phyloP scores from a whole-genome alignment of 257 asterid genomes.

The Mentha longifolia region DNA sequence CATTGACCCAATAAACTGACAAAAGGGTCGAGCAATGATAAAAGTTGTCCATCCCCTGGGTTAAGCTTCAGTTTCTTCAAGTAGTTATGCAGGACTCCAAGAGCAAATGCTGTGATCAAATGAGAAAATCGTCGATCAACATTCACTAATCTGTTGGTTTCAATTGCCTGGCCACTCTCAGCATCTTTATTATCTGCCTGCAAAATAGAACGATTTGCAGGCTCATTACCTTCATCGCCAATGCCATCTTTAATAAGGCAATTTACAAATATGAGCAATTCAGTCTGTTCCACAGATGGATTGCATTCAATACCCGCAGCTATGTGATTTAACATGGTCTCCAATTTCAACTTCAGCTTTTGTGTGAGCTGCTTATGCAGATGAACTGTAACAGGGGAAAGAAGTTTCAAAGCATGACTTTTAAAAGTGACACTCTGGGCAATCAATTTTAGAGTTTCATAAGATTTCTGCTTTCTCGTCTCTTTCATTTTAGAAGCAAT shows the following conservation, averaged over 20 bases:
- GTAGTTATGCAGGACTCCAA: slow-evolving; percentile 72
- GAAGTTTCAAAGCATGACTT: slow-evolving; percentile 72
- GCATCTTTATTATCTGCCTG: slow-evolving; percentile 39
- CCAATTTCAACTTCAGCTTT: slow-evolving; percentile 72
- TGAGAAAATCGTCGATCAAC: slow-evolving; percentile 68
- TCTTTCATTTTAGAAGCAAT: slow-evolving; percentile 97
- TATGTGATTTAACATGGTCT: slow-evolving; percentile 75
- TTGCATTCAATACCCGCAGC: slow-evolving; percentile 81
- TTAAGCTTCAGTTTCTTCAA: slow-evolving; percentile 64
- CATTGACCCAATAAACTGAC: slow-evolving; percentile 67
- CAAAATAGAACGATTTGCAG: slow-evolving; percentile 32
- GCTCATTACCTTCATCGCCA: slow-evolving; percentile 46
- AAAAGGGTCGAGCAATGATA: slow-evolving; percentile 77
- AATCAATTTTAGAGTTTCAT: slow-evolving; percentile 81
- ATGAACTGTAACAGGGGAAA: slow-evolving; percentile 67
- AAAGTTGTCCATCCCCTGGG: slow-evolving; percentile 49
- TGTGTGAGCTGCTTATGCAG: slow-evolving; percentile 73
- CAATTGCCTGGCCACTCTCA: slow-evolving; percentile 32
- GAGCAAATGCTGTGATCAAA: slow-evolving; percentile 74
- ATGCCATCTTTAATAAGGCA: slow-evolving; percentile 72
- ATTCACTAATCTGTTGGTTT: slow-evolving; percentile 48
- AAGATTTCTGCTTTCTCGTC: slow-evolving; percentile 88
- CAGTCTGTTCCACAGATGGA: slow-evolving; percentile 75
- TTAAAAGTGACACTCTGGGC: slow-evolving; percentile 82
- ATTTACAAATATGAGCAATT: slow-evolving; percentile 64